phyloP scores from a whole-genome alignment of 2,329 filamentous ascomycete species.

The Ramichloridium luteum region DNA sequence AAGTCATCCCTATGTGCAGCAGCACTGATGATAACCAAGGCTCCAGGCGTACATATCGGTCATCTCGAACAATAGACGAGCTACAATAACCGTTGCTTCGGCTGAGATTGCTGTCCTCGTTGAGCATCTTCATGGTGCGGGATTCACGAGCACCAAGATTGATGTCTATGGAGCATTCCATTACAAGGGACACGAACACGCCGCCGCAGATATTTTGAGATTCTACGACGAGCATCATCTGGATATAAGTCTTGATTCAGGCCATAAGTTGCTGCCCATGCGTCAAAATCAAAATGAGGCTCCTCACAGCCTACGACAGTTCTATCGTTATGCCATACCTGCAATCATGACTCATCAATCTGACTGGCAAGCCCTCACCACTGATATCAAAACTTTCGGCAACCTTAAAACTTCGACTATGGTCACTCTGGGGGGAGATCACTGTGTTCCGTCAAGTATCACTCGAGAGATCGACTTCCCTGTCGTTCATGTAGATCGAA shows the following conservation, averaged over 20 bases:
- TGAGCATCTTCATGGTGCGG: background rate
- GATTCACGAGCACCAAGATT: too few relatives aligned
- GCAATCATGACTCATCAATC: background rate
- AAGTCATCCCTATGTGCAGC: too few relatives aligned
- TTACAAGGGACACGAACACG: too few relatives aligned
- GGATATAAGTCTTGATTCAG: too few relatives aligned
- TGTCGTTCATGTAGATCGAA: too few relatives aligned
- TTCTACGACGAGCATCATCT: background rate
- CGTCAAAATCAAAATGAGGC: background rate
- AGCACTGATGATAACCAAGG: too few relatives aligned
- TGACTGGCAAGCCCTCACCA: background rate
- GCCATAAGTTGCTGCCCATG: background rate
- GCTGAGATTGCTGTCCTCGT: too few relatives aligned
- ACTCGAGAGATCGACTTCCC: too few relatives aligned
- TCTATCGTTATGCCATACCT: too few relatives aligned
- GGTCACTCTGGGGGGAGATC: background rate
- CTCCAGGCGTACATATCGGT: background rate
- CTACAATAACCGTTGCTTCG: background rate
- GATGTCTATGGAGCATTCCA: constrained; percentile 1
- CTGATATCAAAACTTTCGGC: background rate
- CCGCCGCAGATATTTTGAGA: background rate
- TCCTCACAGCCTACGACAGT: too few relatives aligned
- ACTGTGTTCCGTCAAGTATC: too few relatives aligned
- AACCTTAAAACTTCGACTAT: background rate
- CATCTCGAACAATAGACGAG: background rate